These are phyloP conservation scores for Apostasia shenzhenica DNA, from an alignment of 106 monocot species.

Conservation along the genomic window DNA sequence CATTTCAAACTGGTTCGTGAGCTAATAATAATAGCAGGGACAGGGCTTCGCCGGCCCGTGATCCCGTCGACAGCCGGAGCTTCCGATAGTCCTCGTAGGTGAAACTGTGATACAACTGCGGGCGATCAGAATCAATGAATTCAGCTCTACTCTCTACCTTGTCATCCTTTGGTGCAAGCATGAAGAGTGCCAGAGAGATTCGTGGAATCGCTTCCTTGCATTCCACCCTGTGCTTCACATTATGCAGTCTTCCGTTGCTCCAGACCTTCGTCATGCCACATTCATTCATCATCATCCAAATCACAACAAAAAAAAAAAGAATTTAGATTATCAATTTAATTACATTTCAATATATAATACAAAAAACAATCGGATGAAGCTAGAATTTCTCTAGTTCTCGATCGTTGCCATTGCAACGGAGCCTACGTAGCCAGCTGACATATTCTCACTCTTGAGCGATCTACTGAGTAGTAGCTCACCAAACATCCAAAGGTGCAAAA, in stretches of 20 bases:
- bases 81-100: slow-evolving; percentile 34
- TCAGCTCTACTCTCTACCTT: slow-evolving; percentile 19
- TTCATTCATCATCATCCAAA: too few species aligned
- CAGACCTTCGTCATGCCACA: slow-evolving; percentile 9
- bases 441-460: too few species aligned
- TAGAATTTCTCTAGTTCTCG: too few species aligned
- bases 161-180: slow-evolving; percentile 43
- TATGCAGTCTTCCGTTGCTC: slow-evolving; percentile 49
- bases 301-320: not conserved
- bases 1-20: too few species aligned
- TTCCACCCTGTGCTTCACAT: slow-evolving; percentile 50
- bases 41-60: slow-evolving; percentile 29
- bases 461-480: too few species aligned
- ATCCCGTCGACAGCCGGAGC: slow-evolving; percentile 21
- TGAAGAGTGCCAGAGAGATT: slow-evolving; percentile 40
- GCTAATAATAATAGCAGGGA: not conserved
- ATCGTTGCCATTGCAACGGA: too few species aligned
- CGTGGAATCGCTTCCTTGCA: slow-evolving; percentile 29
- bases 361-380: too few species aligned
- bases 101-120: slow-evolving; percentile 23
- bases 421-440: too few species aligned
- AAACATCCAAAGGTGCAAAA: too few species aligned
- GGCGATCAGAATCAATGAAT: slow-evolving; percentile 32
- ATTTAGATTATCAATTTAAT: not conserved
- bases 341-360: too few species aligned